phyloP scores from a whole-genome alignment of 139 green algal genomes.

The Picochlorum sp. region DNA sequence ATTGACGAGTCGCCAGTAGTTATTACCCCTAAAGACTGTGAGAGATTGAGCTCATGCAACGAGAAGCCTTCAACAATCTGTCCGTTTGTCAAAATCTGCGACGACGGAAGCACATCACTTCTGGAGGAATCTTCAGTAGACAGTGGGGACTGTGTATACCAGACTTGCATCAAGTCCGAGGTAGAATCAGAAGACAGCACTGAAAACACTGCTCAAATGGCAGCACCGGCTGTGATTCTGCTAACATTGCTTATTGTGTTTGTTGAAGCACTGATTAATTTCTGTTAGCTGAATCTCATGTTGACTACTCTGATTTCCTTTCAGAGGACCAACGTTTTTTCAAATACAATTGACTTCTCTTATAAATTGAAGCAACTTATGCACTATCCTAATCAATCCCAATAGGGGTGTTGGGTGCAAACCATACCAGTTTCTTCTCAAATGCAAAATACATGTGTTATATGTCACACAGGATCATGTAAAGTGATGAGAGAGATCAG shows the following conservation, averaged over 20 bases:
- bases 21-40: conserved; percentile 6
- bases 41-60: neutral
- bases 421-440: too few relatives aligned
- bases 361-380: too few relatives aligned
- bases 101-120: conserved; percentile 2
- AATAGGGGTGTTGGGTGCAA: too few relatives aligned
- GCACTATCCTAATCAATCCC: too few relatives aligned
- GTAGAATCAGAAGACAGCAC: neutral
- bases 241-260: conserved; percentile 10
- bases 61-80: conserved; percentile 16
- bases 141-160: conserved; percentile 35
- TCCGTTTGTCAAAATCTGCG: conserved; percentile 20
- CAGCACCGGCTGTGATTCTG: conserved; percentile 15
- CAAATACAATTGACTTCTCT: too few relatives aligned
- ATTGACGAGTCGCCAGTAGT: conserved; percentile 10
- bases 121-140: conserved; percentile 24
- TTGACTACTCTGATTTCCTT: neutral
- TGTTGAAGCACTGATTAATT: conserved; percentile 21
- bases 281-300: conserved; percentile 9
- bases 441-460: too few relatives aligned
- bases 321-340: neutral
- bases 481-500: neutral
- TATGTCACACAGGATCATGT: neutral
- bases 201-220: conserved; percentile 13
- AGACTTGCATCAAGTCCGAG: neutral